Base-by-base conservation (phyloP, 768 basidiomycete genomes). In the Gyrodon lividus region DNA sequence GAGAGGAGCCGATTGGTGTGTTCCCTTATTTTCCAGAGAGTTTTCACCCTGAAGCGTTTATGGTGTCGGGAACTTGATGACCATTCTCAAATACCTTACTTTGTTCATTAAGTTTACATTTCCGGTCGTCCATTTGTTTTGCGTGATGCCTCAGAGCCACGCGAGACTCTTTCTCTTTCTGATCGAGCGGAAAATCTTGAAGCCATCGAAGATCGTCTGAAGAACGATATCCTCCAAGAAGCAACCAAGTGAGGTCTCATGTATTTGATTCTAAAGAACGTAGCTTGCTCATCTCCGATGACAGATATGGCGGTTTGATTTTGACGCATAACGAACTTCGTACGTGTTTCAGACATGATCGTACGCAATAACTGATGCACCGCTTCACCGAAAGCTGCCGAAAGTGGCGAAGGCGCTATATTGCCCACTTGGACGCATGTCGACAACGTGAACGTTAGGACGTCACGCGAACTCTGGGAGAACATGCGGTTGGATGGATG, bases 141-240 rank as follows among this genome's bases (percentile, higher is more conserved):
- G 23, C 80, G 95, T 37, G 93, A 98, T 66, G 84, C 89, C 2
- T 78, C 91, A 9, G 84, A 90, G 54, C 94, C 94, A 4, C 80
- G 88, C 48, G 80, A 81, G 38, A 89, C 87, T 0, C 75, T 97
- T 46, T 74, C 83, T 12, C 69, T 98, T 30, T 94, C 93, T 20
- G 92, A 96, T 70, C 80, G 97, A n/a, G 89, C 93, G 2, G 89
- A 93, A 69, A 97, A 95, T 63, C 76, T 98, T 9, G 97, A 98
- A 65, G 93, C 85, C 0, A 96, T 98, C 50, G 97, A 95, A 69
- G 74, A 75, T 42, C 81, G 96, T 43, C 70, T 98, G 57, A 97
- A 93, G 74, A 79, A 84, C 43, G 97, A 99, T 61, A 95, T 99
- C 43, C 72, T 98, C 20, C 81, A 84, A 52, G 96, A 99, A 73